Conservation (phyloP, 2,329 filamentous ascomycete species). For the Fusarium sp. region DNA sequence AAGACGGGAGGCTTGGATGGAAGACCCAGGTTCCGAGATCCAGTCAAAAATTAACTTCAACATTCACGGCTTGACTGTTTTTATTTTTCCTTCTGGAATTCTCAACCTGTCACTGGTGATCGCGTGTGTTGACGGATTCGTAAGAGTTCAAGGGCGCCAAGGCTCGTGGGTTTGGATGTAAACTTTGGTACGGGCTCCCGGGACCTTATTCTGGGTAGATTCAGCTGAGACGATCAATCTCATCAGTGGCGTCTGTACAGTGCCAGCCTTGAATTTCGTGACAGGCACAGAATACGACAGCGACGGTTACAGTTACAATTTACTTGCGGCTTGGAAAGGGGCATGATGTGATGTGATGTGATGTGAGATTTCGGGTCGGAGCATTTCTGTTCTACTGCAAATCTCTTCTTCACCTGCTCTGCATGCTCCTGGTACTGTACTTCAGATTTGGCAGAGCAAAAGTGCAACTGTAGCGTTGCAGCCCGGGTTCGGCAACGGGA, state of each 20-base stretch:
- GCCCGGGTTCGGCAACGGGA: slow-evolving; percentile 25
- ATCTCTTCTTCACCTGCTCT: background rate
- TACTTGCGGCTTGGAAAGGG: background rate
- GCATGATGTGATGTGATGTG: slow-evolving; percentile 3
- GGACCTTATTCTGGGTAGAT: background rate
- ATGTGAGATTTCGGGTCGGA: slow-evolving; percentile 10
- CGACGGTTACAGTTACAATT: background rate
- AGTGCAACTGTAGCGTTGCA: slow-evolving; percentile 26
- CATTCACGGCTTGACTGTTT: background rate
- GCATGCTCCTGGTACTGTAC: background rate
- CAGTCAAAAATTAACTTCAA: background rate
- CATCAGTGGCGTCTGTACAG: slow-evolving; percentile 10
- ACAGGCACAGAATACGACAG: slow-evolving; percentile 3
- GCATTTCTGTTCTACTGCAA: background rate
- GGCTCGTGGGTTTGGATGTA: background rate
- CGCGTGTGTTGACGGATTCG: background rate
- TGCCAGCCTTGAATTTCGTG: background rate
- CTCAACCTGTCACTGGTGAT: background rate
- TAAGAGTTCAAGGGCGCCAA: slow-evolving; percentile 15
- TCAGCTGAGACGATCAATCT: slow-evolving; percentile 1
- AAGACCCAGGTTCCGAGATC: slow-evolving; percentile 27
- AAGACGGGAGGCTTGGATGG: slow-evolving; percentile 6
- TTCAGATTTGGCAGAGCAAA: slow-evolving; percentile 2
- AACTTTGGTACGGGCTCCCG: background rate
- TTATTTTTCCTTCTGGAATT: slow-evolving; percentile 13